Conservation (phyloP, 345 rosid genomes). For the Viola odorata region DNA sequence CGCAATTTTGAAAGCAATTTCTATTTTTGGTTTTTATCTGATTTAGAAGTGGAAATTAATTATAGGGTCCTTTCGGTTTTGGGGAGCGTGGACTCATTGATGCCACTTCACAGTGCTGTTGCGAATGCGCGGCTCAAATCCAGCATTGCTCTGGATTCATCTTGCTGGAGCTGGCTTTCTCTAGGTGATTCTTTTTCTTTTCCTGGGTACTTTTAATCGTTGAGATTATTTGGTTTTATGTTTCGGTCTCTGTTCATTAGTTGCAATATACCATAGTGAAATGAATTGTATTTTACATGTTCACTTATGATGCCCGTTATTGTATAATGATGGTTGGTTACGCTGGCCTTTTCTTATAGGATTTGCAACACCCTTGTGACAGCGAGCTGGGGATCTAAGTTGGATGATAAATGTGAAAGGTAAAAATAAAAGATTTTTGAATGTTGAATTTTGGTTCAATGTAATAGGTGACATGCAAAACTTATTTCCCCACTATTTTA, state of each 20-base stretch:
- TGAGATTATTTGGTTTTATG: not conserved
- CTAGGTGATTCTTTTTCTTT: constrained; percentile 39
- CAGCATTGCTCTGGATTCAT: constrained; percentile 71
- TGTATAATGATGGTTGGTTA: constrained; percentile 25
- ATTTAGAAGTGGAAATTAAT: not conserved
- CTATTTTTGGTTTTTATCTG: no score
- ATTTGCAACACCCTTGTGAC: constrained; percentile 89
- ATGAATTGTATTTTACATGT: no score
- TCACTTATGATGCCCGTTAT: not conserved
- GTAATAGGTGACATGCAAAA: constrained; percentile 8
- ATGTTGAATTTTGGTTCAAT: constrained; percentile 10
- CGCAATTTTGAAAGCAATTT: not conserved
- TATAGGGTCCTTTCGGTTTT: constrained; percentile 52
- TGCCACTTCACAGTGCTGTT: constrained; percentile 77
- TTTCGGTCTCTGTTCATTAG: not conserved
- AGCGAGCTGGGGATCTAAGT: constrained; percentile 38
- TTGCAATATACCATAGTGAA: not conserved
- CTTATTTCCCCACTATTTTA: not conserved
- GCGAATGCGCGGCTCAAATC: constrained; percentile 82
- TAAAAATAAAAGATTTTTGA: constrained; percentile 13
- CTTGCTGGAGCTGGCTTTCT: constrained; percentile 92
- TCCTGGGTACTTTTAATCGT: not conserved
- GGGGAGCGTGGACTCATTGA: constrained; percentile 63
- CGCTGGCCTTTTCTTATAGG: constrained; percentile 37
- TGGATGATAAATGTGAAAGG: constrained; percentile 30